Conservation (phyloP, 352 stramenopile species). For the Pythium vanterpoolii region DNA sequence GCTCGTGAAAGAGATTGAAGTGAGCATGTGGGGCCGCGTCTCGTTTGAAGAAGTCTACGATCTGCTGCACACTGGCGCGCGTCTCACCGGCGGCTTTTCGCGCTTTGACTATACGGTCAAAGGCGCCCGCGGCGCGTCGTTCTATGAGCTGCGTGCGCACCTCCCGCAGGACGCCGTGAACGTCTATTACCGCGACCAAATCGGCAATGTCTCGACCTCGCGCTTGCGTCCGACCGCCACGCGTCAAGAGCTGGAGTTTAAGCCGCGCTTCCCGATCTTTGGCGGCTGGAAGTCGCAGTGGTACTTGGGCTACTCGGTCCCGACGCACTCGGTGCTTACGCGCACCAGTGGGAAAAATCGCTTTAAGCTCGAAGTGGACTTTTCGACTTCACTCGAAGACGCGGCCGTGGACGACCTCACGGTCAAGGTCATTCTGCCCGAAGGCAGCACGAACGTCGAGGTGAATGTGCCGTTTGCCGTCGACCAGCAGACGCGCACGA, state of each 20-base stretch:
- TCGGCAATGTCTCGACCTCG: constrained; percentile 89
- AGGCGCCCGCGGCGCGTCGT: constrained; percentile 65
- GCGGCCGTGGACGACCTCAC: constrained; percentile 82
- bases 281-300: constrained; percentile 89
- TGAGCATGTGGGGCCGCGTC: constrained; percentile 89
- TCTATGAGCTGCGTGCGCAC: constrained; percentile 63
- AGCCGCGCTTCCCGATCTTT: constrained; percentile 86
- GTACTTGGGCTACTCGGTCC: constrained; percentile 87
- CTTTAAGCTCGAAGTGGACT: constrained; percentile 85
- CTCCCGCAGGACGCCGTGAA: constrained; percentile 79
- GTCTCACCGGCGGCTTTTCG: constrained; percentile 84
- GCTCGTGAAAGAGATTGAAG: constrained; percentile 84
- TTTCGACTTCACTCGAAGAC: constrained; percentile 78
- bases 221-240: constrained; percentile 46
- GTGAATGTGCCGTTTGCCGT: constrained; percentile 73
- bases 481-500: constrained; percentile 48
- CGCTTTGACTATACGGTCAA: constrained; percentile 81
- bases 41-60: constrained; percentile 88
- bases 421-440: constrained; percentile 85
- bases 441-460: constrained; percentile 78
- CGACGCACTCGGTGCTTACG: constrained; percentile 73
- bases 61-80: constrained; percentile 79
- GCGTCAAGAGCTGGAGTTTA: constrained; percentile 72
- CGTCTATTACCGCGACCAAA: constrained; percentile 91
- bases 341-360: constrained; percentile 49